Evolutionary conservation across 352 stramenopile species (phyloP).

Genomic region (Globisporangium echinulatum): DNA sequence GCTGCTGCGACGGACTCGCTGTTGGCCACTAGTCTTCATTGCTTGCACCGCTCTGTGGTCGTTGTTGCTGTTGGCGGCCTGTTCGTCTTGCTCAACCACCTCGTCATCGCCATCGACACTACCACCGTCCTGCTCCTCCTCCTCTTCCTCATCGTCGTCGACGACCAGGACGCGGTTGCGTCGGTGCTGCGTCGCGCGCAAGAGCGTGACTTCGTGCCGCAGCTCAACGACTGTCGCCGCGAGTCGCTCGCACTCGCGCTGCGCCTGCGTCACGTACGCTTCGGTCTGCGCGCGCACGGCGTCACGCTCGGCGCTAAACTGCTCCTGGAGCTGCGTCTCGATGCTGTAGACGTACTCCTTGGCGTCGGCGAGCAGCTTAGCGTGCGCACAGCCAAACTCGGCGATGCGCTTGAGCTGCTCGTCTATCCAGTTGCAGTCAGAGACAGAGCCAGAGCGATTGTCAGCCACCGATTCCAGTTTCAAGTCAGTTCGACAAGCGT

Average conservation of each 20-base stretch:
- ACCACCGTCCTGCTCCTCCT: not conserved
- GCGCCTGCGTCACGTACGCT: constrained; percentile 42
- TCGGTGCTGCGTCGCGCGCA: not conserved
- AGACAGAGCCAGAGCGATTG: not conserved
- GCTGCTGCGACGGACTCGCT: too few species aligned
- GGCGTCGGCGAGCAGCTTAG: constrained; percentile 54
- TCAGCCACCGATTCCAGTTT: not conserved
- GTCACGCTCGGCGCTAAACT: constrained; percentile 43
- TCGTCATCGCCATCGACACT: not conserved
- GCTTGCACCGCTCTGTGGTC: not conserved
- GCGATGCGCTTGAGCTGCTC: constrained; percentile 75
- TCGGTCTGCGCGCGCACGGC: constrained; percentile 42
- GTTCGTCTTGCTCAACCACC: too few species aligned
- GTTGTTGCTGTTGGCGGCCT: not conserved
- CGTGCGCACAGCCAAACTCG: constrained; percentile 68
- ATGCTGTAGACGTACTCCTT: constrained; percentile 58
- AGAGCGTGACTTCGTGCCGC: constrained; percentile 3
- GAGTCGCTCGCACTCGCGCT: constrained; percentile 34
- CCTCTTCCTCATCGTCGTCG: not conserved
- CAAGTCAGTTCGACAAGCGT: not conserved
- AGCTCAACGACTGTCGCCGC: constrained; percentile 4
- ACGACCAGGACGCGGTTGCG: constrained; percentile 3
- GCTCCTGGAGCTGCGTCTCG: constrained; percentile 39
- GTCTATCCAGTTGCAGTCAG: constrained; percentile 20
- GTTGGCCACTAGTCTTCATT: too few species aligned